Evolutionary conservation across 441 rosid genomes (phyloP).

Genomic region (Mallotus repandus): DNA sequence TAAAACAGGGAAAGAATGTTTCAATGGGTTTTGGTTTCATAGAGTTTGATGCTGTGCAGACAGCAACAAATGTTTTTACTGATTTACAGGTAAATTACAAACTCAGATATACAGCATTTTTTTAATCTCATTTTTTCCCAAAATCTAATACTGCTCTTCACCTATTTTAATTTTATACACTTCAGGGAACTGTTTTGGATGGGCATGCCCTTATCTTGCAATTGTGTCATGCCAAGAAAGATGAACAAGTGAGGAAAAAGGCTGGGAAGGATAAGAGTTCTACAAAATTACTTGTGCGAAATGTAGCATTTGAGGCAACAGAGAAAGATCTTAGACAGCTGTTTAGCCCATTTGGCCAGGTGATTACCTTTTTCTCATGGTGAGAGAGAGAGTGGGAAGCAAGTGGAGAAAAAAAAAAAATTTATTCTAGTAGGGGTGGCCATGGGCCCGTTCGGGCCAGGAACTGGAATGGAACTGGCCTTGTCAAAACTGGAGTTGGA

Average conservation of each 20-base stretch:
- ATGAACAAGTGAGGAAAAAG: slow-evolving; percentile 49
- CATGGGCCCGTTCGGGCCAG: too few species aligned
- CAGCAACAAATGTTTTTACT: slow-evolving; percentile 57
- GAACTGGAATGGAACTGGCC: too few species aligned
- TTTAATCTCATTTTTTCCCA: slow-evolving; percentile 3
- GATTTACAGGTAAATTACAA: slow-evolving; percentile 65
- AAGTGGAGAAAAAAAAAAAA: background rate
- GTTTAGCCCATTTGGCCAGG: slow-evolving; percentile 95
- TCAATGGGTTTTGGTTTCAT: slow-evolving; percentile 93
- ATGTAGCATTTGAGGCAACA: slow-evolving; percentile 95
- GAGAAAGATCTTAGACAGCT: slow-evolving; percentile 80
- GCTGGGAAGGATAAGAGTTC: slow-evolving; percentile 61
- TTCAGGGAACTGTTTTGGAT: slow-evolving; percentile 81
- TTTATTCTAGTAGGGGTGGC: too few species aligned
- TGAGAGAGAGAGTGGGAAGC: background rate
- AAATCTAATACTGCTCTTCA: slow-evolving; percentile 6
- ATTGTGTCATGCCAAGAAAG: slow-evolving; percentile 71
- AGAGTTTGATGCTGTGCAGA: slow-evolving; percentile 82
- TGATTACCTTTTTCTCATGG: slow-evolving; percentile 21
- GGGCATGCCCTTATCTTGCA: slow-evolving; percentile 84
- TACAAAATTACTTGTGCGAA: slow-evolving; percentile 74
- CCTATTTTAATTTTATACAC: background rate
- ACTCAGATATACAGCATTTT: slow-evolving; percentile 9
- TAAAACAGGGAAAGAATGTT: slow-evolving; percentile 72
- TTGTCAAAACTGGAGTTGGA: too few species aligned